Evolutionary conservation across 345 rosid species (phyloP).

Genomic region (Arabidopsis arenosa): DNA sequence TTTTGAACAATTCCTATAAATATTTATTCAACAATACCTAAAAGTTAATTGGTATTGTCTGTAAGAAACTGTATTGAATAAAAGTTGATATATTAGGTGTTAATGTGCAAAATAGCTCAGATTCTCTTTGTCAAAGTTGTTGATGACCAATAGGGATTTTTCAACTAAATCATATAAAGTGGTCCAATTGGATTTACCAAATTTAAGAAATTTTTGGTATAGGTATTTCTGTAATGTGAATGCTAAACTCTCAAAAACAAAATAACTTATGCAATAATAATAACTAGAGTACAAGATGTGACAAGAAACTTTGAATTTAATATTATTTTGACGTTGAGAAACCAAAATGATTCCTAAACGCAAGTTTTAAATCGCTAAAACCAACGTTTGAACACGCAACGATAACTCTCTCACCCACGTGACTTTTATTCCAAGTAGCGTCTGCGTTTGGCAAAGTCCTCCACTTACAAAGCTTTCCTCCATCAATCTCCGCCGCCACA

Average conservation of each 20-base stretch:
- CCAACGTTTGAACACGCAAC: slow-evolving; percentile 56
- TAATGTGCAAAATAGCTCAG: too few relatives aligned
- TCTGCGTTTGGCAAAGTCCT: slow-evolving; percentile 43
- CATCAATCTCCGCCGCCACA: slow-evolving; percentile 56
- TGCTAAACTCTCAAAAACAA: background rate
- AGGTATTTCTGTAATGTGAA: background rate
- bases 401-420: slow-evolving; percentile 41
- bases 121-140: background rate
- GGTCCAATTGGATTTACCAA: background rate
- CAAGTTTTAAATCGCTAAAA: slow-evolving; percentile 56
- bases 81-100: background rate
- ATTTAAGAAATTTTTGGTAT: too few relatives aligned
- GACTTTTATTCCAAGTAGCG: slow-evolving; percentile 26
- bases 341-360: slow-evolving; percentile 37
- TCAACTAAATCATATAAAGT: background rate
- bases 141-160: background rate
- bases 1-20: background rate
- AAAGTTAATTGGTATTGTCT: background rate
- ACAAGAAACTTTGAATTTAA: background rate
- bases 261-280: too few relatives aligned
- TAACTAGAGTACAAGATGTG: too few relatives aligned
- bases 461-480: slow-evolving; percentile 50
- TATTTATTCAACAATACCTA: background rate
- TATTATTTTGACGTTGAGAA: slow-evolving; percentile 14
- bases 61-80: background rate